Evolutionary conservation across 208 protist genomes (phyloP).

Genomic region (Crithidia sp.): DNA sequence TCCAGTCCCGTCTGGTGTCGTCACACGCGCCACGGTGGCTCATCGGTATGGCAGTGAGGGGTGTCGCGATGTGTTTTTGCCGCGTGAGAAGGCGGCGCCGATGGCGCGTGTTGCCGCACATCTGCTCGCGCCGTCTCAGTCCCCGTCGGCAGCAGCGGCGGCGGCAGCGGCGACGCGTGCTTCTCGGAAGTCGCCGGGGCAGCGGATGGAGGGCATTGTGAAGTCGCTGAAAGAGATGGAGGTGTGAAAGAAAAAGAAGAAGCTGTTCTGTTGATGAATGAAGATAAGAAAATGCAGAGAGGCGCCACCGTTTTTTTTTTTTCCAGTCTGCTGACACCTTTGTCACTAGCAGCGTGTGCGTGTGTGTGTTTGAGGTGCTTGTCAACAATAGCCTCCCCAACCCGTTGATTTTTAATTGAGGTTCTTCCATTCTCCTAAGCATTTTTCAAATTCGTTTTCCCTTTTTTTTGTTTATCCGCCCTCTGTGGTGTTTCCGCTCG

Average conservation of each 20-base stretch:
- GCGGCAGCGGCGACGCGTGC: background rate
- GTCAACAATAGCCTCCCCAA: too few species aligned
- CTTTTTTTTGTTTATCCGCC: too few species aligned
- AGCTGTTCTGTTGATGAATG: background rate
- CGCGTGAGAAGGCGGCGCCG: constrained; percentile 51
- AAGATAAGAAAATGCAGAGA: too few species aligned
- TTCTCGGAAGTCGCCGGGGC: background rate
- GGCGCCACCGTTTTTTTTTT: too few species aligned
- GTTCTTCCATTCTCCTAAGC: too few species aligned
- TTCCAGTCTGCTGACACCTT: too few species aligned
- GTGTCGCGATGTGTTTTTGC: constrained; percentile 34
- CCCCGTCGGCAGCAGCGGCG: constrained; percentile 3
- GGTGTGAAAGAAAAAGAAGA: background rate
- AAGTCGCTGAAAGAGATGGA: background rate
- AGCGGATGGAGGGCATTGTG: background rate
- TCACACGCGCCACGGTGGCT: constrained; percentile 30
- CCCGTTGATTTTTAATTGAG: too few species aligned
- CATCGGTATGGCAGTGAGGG: constrained; percentile 36
- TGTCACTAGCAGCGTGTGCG: too few species aligned
- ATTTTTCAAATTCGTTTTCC: too few species aligned
- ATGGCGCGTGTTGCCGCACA: constrained; percentile 44
- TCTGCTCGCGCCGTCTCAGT: constrained; percentile 9
- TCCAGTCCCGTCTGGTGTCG: constrained; percentile 42
- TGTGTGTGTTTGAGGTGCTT: too few species aligned
- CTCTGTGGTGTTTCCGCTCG: too few species aligned